Percentiles rank a stretch among this genome's conserved stretches.
phyloP scores from a whole-genome alignment of 768 basidiomycete genomes.

The Phaffia australis region DNA sequence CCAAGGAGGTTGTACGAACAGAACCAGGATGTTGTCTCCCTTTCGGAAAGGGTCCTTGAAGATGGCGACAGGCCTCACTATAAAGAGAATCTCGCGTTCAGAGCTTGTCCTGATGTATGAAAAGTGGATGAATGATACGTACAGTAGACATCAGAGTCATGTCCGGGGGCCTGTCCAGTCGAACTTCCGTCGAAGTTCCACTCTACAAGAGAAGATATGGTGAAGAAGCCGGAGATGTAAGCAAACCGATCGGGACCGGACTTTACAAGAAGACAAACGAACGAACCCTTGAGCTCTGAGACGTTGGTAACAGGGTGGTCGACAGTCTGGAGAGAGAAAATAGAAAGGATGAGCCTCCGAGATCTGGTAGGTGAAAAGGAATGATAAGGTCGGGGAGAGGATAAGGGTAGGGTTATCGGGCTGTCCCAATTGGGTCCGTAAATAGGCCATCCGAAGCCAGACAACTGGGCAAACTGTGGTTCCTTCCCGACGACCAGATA shows the following conservation, averaged over 20 bases:
- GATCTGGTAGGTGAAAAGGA: too few species aligned
- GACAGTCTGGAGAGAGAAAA: too few species aligned
- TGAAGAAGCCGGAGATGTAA: too few species aligned
- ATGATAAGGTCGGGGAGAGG: too few species aligned
- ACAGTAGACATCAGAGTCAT: constrained; percentile 68
- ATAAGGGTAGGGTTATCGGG: too few species aligned
- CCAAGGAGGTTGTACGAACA: constrained; percentile 6
- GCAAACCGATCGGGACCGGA: neutral
- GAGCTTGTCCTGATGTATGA: too few species aligned
- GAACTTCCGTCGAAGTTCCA: neutral
- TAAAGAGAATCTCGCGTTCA: too few species aligned
- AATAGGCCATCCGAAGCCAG: too few species aligned
- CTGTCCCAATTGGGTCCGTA: too few species aligned
- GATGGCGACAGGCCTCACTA: constrained; percentile 72
- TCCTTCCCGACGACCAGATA: too few species aligned
- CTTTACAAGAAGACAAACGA: neutral
- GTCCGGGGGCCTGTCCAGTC: constrained; percentile 93
- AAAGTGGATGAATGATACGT: neutral
- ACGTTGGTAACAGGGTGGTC: constrained; percentile 19
- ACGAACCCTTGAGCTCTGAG: constrained; percentile 25
- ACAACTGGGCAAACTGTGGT: too few species aligned
- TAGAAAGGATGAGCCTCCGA: too few species aligned
- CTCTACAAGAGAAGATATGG: neutral
- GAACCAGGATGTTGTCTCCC: constrained; percentile 92
- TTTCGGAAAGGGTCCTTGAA: constrained; percentile 99